Conservation (phyloP, 1,139 yeast genomes). For the Schwanniomyces etchellsii region DNA sequence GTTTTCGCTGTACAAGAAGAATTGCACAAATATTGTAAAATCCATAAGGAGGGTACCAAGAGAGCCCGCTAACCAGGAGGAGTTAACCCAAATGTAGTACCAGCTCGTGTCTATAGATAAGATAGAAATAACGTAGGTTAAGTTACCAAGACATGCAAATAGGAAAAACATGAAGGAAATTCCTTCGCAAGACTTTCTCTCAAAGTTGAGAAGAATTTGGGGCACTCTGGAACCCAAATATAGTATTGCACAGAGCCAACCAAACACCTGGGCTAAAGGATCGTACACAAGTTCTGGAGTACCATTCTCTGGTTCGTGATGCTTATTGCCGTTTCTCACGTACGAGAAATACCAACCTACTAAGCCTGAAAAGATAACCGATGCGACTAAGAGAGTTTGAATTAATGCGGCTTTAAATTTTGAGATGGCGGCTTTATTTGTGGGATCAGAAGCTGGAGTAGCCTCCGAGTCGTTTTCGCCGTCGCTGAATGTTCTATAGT, state of each 20-base stretch:
- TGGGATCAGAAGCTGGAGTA: constrained; percentile 4
- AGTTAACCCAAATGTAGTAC: constrained; percentile 69
- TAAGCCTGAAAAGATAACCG: constrained; percentile 72
- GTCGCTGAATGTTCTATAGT: constrained; percentile 8
- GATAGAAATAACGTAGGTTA: constrained; percentile 83
- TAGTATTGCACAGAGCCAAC: constrained; percentile 84
- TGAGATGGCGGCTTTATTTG: constrained; percentile 7
- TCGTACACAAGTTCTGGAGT: constrained; percentile 50
- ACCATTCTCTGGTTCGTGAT: constrained; percentile 16
- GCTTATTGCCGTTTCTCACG: constrained; percentile 21
- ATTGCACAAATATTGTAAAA: constrained; percentile 79
- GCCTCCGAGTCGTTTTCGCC: constrained; percentile 9
- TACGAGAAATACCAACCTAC: constrained; percentile 81
- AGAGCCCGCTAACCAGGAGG: constrained; percentile 91
- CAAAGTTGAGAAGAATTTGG: constrained; percentile 75
- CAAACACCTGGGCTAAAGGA: constrained; percentile 78
- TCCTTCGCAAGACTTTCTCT: constrained; percentile 89
- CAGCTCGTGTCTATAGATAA: constrained; percentile 67
- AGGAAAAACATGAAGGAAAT: constrained; percentile 85
- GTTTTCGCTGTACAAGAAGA: constrained; percentile 64
- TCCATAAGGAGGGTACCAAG: constrained; percentile 84
- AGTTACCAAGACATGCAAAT: constrained; percentile 89
- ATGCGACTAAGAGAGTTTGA: constrained; percentile 59
- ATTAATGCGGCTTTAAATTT: constrained; percentile 25
- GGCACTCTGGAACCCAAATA: constrained; percentile 89